phyloP scores from a whole-genome alignment of 148 eudicot genomes.

The Camellia lanceoleosa region DNA sequence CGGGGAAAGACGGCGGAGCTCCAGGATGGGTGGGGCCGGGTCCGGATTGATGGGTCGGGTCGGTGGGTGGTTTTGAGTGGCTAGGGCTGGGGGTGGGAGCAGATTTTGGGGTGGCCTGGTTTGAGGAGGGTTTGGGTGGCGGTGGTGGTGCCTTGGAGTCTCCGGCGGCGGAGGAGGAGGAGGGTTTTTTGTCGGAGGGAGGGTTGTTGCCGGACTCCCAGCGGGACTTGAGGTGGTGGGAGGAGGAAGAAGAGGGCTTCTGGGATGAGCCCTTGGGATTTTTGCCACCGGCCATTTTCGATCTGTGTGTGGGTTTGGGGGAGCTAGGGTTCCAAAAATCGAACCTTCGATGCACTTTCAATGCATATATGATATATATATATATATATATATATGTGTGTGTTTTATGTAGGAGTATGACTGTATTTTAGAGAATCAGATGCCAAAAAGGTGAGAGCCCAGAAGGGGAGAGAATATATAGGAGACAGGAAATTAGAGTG shows the following conservation, averaged over 20 bases:
- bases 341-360: not conserved
- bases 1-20: slow-evolving; percentile 26
- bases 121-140: slow-evolving; percentile 33
- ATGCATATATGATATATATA: not conserved
- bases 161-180: slow-evolving; percentile 28
- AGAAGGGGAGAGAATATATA: too few species aligned
- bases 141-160: slow-evolving; percentile 20
- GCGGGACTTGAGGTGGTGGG: slow-evolving; percentile 36
- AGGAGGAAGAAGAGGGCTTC: slow-evolving; percentile 27
- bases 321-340: slow-evolving; percentile 6
- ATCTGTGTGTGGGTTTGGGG: not conserved
- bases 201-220: slow-evolving; percentile 29
- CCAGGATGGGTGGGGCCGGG: slow-evolving; percentile 22
- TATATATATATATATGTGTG: not conserved
- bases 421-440: too few species aligned
- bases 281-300: slow-evolving; percentile 41
- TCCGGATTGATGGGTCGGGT: slow-evolving; percentile 16
- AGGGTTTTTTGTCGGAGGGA: slow-evolving; percentile 26
- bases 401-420: too few species aligned
- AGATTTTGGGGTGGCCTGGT: slow-evolving; percentile 30
- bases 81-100: slow-evolving; percentile 30
- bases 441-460: too few species aligned
- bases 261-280: slow-evolving; percentile 21
- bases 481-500: too few species aligned
- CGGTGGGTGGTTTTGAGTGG: slow-evolving; percentile 17